Conservation (phyloP, 2,329 filamentous ascomycete genomes). For the Apiospora kogelbergensis region DNA sequence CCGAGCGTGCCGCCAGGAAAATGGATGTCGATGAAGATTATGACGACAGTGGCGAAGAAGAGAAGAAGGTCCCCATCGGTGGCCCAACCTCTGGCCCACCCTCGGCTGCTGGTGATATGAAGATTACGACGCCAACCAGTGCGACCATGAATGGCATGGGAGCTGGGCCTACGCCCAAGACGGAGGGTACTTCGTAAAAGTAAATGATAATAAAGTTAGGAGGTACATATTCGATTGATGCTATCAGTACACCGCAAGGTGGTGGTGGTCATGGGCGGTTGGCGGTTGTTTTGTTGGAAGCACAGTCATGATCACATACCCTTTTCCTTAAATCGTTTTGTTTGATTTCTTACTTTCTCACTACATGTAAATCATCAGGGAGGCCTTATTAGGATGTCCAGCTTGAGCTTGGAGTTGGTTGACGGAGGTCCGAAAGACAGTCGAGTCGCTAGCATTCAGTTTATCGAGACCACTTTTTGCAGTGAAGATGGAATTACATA, state of each 20-base stretch:
- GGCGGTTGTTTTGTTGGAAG: not conserved
- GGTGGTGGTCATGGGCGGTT: not conserved
- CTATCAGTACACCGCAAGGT: constrained; percentile 3
- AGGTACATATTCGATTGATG: constrained; percentile 5
- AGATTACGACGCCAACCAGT: constrained; percentile 35
- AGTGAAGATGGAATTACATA: not conserved
- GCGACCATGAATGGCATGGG: constrained; percentile 29
- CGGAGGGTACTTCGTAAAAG: constrained; percentile 37
- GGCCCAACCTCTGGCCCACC: constrained; percentile 47
- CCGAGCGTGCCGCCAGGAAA: constrained; percentile 80
- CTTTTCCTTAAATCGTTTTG: constrained; percentile 6
- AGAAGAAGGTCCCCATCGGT: constrained; percentile 56
- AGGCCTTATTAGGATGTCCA: constrained; percentile 15
- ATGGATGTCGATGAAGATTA: constrained; percentile 99
- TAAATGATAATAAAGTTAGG: constrained; percentile 1
- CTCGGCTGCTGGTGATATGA: constrained; percentile 51
- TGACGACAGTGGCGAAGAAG: constrained; percentile 89
- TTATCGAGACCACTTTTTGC: not conserved
- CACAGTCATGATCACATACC: constrained; percentile 11
- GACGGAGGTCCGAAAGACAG: constrained; percentile 19
- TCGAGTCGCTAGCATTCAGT: constrained; percentile 19
- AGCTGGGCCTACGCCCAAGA: constrained; percentile 40
- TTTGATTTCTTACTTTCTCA: not conserved
- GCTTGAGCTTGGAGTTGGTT: constrained; percentile 11
- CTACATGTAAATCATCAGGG: constrained; percentile 17